A percentile compares a stretch with the other conserved stretches of the same genome.
These are phyloP conservation scores for Sporothrix pallida DNA, from an alignment of 2,329 filamentous ascomycete species.

Conservation along the genomic window DNA sequence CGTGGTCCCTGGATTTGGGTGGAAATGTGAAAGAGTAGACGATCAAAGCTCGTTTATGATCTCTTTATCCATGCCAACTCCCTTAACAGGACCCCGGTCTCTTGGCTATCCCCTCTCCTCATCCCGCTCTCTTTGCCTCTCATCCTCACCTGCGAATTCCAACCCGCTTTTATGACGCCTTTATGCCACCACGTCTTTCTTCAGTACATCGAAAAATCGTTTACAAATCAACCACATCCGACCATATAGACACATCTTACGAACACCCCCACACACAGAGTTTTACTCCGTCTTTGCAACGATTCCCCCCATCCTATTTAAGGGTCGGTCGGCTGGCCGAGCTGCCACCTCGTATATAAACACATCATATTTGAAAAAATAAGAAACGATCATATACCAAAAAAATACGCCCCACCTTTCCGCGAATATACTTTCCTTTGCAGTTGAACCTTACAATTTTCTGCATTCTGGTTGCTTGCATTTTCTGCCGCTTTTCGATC, in stretches of 20 bases:
- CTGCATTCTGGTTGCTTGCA: not conserved
- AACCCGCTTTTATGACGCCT: not conserved
- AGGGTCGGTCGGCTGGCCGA: not conserved
- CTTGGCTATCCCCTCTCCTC: not conserved
- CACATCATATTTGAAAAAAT: conserved; percentile 17
- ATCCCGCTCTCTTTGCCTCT: not conserved
- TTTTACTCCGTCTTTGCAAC: conserved; percentile 1
- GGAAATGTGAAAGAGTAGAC: not conserved
- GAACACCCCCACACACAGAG: conserved; percentile 8
- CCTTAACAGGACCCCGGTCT: not conserved
- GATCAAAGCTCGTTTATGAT: conserved; percentile 1
- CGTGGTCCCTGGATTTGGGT: not conserved
- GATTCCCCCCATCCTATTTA: conserved; percentile 4
- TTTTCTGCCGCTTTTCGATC: not conserved
- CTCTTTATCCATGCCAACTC: not conserved
- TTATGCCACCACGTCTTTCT: conserved; percentile 1
- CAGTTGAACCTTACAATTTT: not conserved
- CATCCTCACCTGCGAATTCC: not conserved
- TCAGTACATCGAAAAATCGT: not conserved
- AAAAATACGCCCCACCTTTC: not conserved
- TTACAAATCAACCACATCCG: conserved; percentile 15
- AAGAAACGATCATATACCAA: conserved; percentile 15
- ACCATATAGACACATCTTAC: conserved; percentile 17
- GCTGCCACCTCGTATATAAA: conserved; percentile 12
- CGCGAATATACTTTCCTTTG: not conserved